A percentile compares a stretch with the other conserved stretches of the same genome.
Conservation (phyloP, 768 basidiomycete genomes). For the Dendrothele bispora region DNA sequence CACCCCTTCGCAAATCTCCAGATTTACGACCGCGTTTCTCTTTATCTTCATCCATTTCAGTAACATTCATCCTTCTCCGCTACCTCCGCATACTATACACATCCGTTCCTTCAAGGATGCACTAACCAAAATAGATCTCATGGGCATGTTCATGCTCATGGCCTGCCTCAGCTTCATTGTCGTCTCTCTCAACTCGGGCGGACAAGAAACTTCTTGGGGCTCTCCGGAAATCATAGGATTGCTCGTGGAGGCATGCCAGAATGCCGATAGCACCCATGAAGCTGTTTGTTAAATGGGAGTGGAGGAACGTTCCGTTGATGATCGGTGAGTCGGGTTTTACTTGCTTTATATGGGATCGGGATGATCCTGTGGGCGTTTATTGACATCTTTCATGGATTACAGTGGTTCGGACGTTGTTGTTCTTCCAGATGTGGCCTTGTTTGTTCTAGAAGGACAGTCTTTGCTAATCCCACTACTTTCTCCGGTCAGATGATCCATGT, state of each 20-base stretch:
- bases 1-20: background rate
- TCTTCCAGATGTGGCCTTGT: conserved; percentile 22
- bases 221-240: conserved; percentile 24
- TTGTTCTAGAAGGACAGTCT: no score
- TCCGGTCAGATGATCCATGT: conserved; percentile 21
- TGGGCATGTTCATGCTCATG: conserved; percentile 23
- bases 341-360: background rate
- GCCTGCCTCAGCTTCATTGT: conserved; percentile 21
- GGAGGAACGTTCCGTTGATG: conserved; percentile 26
- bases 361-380: background rate
- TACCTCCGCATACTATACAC: conserved; percentile 9
- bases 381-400: no score
- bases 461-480: no score
- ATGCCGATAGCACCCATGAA: conserved; percentile 20
- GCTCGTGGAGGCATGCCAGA: conserved; percentile 16
- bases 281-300: conserved; percentile 23
- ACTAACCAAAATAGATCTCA: conserved; percentile 16
- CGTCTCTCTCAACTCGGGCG: conserved; percentile 25
- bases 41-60: no score
- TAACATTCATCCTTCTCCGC: conserved; percentile 19
- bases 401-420: conserved; percentile 20
- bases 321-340: conserved; percentile 13
- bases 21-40: no score
- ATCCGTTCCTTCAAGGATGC: conserved; percentile 10
- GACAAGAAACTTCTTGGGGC: conserved; percentile 22